Evolutionary conservation across 192 early-diverging fungal genomes (phyloP).

Genomic region (Backusella parvicylindrica): DNA sequence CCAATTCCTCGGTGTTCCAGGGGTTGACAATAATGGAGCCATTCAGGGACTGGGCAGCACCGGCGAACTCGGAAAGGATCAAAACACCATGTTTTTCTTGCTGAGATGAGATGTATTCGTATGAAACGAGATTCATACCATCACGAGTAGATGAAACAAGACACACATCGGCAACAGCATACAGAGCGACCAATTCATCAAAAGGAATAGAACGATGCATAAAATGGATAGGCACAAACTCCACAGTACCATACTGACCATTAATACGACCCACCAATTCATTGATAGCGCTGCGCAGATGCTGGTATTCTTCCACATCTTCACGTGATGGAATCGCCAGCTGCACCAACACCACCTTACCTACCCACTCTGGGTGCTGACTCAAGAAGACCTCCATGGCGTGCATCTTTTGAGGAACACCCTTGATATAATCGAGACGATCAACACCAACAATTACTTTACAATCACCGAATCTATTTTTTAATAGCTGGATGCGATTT

Average conservation of each 20-base stretch:
- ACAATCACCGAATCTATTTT: conserved; percentile 79
- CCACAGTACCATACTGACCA: conserved; percentile 90
- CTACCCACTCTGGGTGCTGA: conserved; percentile 87
- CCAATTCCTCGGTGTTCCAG: conserved; percentile 97
- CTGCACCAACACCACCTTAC: conserved; percentile 93
- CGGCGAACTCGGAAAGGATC: conserved; percentile 97
- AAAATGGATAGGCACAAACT: conserved; percentile 98
- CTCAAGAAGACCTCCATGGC: conserved; percentile 91
- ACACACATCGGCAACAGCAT: conserved; percentile 95
- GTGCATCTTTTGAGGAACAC: conserved; percentile 98
- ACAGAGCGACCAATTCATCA: conserved; percentile 93
- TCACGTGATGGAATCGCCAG: conserved; percentile 97
- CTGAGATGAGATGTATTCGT: conserved; percentile 96
- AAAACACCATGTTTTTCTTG: conserved; percentile 93
- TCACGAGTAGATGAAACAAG: conserved; percentile 97
- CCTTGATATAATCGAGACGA: conserved; percentile 99
- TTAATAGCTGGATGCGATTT: conserved; percentile 74
- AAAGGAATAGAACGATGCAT: conserved; percentile 96
- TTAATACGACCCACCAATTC: conserved; percentile 98
- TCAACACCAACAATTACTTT: conserved; percentile 97
- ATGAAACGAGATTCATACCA: conserved; percentile 99
- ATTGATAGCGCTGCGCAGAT: conserved; percentile 90
- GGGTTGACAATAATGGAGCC: conserved; percentile 98
- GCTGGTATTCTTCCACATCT: conserved; percentile 98
- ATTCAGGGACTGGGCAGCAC: conserved; percentile 96